phyloP scores from a whole-genome alignment of 2,329 filamentous ascomycete species.

The Karstenula rhodostoma region DNA sequence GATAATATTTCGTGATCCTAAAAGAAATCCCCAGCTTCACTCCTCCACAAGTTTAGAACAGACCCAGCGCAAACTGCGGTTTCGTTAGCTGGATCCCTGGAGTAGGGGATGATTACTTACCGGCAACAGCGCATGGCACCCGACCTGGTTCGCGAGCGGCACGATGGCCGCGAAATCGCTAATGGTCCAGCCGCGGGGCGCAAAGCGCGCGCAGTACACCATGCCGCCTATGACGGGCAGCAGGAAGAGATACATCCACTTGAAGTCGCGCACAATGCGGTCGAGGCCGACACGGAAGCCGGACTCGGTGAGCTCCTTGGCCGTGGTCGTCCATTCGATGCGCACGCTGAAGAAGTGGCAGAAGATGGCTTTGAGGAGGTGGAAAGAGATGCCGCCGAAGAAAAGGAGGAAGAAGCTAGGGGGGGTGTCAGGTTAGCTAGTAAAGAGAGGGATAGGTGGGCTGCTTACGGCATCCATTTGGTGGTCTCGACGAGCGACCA shows the following conservation, averaged over 20 bases:
- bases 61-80: conserved; percentile 1
- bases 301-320: conserved; percentile 81
- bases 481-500: conserved; percentile 63
- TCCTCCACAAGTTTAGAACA: neutral
- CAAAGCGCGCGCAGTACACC: conserved; percentile 71
- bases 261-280: conserved; percentile 80
- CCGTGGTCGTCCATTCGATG: conserved; percentile 84
- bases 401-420: conserved; percentile 74
- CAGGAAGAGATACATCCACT: conserved; percentile 67
- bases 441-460: too few species aligned
- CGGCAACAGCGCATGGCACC: conserved; percentile 73
- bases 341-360: conserved; percentile 85
- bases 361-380: conserved; percentile 79
- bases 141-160: conserved; percentile 75
- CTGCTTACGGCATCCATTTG: conserved; percentile 63
- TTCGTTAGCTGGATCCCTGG: neutral
- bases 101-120: conserved; percentile 54
- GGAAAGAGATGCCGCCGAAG: conserved; percentile 79
- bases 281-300: conserved; percentile 87
- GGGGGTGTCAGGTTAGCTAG: neutral
- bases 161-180: conserved; percentile 70
- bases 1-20: neutral
- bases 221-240: conserved; percentile 69
- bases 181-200: conserved; percentile 65
- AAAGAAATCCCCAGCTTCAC: neutral